Base-by-base conservation (phyloP, 2,329 filamentous ascomycete genomes). In the Helicocarpus griseus region DNA sequence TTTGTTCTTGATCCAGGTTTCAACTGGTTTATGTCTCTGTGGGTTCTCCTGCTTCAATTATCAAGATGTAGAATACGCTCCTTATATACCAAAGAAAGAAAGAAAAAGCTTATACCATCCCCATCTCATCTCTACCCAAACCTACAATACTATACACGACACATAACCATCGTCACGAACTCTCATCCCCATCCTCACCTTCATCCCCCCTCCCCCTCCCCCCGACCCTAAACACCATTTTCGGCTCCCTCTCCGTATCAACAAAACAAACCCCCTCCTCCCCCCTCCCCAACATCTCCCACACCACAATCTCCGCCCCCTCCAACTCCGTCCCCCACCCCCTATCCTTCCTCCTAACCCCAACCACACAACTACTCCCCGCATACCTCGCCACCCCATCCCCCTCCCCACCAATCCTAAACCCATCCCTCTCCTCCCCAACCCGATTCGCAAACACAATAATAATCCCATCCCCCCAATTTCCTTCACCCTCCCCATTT, bases 401-500 rank as follows among this genome's bases (percentile, higher is more conserved):
- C 39, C 65, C 60, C 44, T 61, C 64, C 17, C 60, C 47, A 60
- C 64, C 19, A 57, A 60, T 47, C 29, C 11, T 47, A 19, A 47
- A 14, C 2, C 44, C 44, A 2, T 17, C 65, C 67, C 56, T 62
- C 53, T 74, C 73, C 50, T 70, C 65, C 1, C 73, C 73, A 11
- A 65, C 60, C 44, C 73, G 61, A 61, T 76, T 76, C 14, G 72
- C 72, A 60, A 73, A 73, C 35, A 76, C 67, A 17, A 75, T 62
- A 46, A 76, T 62, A 14, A 71, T 65, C 54, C 69, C 69, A 19
- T 53, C 53, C 8, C 54, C 53, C 56, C 60, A 29, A 4, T 44
- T 40, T 17, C 31, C 50, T 29, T 48, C 44, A n/a, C 38, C 40
- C 44, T 65, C 60, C 19, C 53, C 53, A 8, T 53, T 54, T 54